Evolutionary conservation across 805 yeast genomes (phyloP).

Genomic region (Zygosaccharomyces siamensis): DNA sequence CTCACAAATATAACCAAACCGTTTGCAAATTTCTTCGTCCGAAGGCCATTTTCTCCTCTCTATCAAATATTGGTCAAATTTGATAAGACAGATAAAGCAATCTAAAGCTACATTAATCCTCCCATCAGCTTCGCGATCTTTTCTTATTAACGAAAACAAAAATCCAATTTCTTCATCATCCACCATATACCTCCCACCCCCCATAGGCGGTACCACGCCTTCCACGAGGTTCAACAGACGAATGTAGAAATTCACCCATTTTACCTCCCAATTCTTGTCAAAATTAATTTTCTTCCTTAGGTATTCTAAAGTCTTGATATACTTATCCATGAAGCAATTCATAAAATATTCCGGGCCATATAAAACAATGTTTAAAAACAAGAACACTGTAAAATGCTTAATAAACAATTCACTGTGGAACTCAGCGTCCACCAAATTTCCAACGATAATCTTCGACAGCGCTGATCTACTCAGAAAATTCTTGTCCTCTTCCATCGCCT

Average conservation of each 20-base stretch:
- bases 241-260: conserved; percentile 22
- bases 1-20: conserved; percentile 1
- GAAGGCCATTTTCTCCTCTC: conserved; percentile 8
- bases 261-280: conserved; percentile 24
- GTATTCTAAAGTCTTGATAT: conserved; percentile 17
- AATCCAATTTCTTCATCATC: conserved; percentile 9
- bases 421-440: conserved; percentile 6
- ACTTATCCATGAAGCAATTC: conserved; percentile 17
- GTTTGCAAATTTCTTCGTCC: neutral
- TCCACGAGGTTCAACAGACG: conserved; percentile 17
- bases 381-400: conserved; percentile 16
- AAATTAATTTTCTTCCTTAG: conserved; percentile 21
- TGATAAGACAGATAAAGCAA: conserved; percentile 11
- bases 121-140: neutral
- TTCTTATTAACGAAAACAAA: neutral
- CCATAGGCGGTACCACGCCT: neutral
- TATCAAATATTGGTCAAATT: conserved; percentile 11
- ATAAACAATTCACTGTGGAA: conserved; percentile 22
- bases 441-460: conserved; percentile 13
- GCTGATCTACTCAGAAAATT: conserved; percentile 4
- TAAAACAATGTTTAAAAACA: conserved; percentile 14
- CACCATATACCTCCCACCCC: neutral
- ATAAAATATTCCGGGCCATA: conserved; percentile 15
- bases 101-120: conserved; percentile 3
- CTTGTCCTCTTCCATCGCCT: neutral